These are phyloP conservation scores for Isoetes taiwanensis DNA, from an alignment of 75 land plant genomes.

Conservation along the genomic window DNA sequence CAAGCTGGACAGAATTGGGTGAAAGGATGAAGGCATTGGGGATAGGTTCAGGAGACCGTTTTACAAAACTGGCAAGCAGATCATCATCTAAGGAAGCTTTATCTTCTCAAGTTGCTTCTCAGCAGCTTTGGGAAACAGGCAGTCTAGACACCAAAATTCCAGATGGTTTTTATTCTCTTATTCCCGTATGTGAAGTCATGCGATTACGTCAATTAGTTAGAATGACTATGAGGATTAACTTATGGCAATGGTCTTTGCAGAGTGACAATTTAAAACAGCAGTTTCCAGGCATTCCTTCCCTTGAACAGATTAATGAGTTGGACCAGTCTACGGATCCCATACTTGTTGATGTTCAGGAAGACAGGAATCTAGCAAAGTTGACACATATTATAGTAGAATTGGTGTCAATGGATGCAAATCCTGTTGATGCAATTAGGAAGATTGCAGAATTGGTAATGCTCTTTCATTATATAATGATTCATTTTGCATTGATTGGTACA, in stretches of 20 bases:
- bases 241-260: constrained; percentile 16
- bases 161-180: constrained; percentile 74
- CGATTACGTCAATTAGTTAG: neutral
- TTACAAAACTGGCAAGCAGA: no score
- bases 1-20: no score
- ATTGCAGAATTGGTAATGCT: constrained; percentile 71
- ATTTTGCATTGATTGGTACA: neutral
- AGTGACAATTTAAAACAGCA: constrained; percentile 50
- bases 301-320: constrained; percentile 47
- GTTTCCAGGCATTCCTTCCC: constrained; percentile 48
- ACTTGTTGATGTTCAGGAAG: constrained; percentile 72
- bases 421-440: constrained; percentile 60
- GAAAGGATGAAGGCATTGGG: no score
- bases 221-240: neutral
- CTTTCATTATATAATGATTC: neutral
- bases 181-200: constrained; percentile 35
- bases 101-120: constrained; percentile 55
- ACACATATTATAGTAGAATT: constrained; percentile 51
- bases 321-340: constrained; percentile 52
- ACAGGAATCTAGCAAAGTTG: constrained; percentile 61
- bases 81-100: no score
- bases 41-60: no score
- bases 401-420: constrained; percentile 57
- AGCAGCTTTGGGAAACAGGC: constrained; percentile 69
- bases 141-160: constrained; percentile 56